Evolutionary conservation across 1,139 yeast species (phyloP).

Genomic region (Blastobotrys proliferans): DNA sequence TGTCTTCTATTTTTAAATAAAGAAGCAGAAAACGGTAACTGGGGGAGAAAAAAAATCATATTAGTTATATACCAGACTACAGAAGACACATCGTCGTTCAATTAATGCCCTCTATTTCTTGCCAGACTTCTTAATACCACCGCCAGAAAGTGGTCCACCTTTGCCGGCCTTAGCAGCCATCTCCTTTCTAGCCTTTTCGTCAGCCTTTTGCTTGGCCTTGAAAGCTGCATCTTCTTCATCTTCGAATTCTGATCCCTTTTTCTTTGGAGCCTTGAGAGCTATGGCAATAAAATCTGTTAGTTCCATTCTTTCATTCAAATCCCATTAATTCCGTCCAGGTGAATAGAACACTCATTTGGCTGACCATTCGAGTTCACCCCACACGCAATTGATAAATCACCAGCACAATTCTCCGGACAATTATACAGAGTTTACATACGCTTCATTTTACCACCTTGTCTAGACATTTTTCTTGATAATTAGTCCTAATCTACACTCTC

Average conservation of each 20-base stretch:
- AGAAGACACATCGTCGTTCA: too few species aligned
- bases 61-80: neutral
- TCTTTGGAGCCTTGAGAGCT: constrained; percentile 43
- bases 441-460: constrained; percentile 45
- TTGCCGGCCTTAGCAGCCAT: constrained; percentile 82
- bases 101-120: constrained; percentile 9
- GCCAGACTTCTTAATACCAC: constrained; percentile 82
- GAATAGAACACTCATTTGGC: too few species aligned
- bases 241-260: constrained; percentile 63
- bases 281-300: too few species aligned
- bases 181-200: constrained; percentile 87
- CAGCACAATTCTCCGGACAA: too few species aligned
- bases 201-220: constrained; percentile 93
- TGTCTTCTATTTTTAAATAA: neutral
- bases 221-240: constrained; percentile 89
- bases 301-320: too few species aligned
- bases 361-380: too few species aligned
- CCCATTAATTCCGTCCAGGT: too few species aligned
- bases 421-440: too few species aligned
- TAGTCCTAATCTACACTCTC: too few species aligned
- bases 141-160: constrained; percentile 89
- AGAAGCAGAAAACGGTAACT: neutral
- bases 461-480: constrained; percentile 45
- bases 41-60: neutral
- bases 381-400: too few species aligned